Evolutionary conservation across 2,329 filamentous ascomycete genomes (phyloP), one percentile per base, ranked within the genome.

Genomic region (Dryadomyces sulphureus): DNA sequence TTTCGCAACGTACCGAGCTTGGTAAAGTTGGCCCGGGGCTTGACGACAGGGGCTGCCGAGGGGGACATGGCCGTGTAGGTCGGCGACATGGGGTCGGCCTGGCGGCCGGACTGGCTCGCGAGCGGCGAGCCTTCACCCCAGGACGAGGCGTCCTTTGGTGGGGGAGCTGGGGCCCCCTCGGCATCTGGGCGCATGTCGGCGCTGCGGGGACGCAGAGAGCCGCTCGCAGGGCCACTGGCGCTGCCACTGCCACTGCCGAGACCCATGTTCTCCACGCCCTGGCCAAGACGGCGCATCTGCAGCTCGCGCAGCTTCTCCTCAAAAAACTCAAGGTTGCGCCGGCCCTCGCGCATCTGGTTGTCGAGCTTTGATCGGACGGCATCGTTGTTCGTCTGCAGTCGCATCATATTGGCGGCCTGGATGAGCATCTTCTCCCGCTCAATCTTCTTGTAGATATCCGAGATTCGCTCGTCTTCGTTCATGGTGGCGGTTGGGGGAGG

Each of bases 391-490:
- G 90, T 95, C 64, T 92, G 89, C 66, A 89, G 83, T 66, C 88
- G 84, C 89, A 98, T 94, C 57, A 84, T 79, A 66, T 86, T 92
- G 55, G 90, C 90, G 58, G 87, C 90, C 64, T 84, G 84, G 72
- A 98, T 92, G 60, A 96, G 80, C 58, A 83, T 84, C 73, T 89
- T 90, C 68, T 98, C 92, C 63, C 90, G 81, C 72, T 95, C 87
- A 65, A 98, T 96, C 82, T 98, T 96, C 70, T 81, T 84, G 68
- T 84, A 79, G 68, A 98, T 88, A 64, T 87, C 84, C 66, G 79
- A 79, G 65, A 79, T 71, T 55, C 73, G 70, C 57, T 79, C 73
- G 52, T 79, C 74, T 60, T 79, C 75, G 61, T 72, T 75, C 72
- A 79, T 80, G 62, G 61, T 68, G 65, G 64, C 62, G 38, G 43